Percentiles rank a stretch among this genome's conserved stretches.
phyloP scores from a whole-genome alignment of 2,329 filamentous ascomycete genomes.

The Paecilomyces niveus region DNA sequence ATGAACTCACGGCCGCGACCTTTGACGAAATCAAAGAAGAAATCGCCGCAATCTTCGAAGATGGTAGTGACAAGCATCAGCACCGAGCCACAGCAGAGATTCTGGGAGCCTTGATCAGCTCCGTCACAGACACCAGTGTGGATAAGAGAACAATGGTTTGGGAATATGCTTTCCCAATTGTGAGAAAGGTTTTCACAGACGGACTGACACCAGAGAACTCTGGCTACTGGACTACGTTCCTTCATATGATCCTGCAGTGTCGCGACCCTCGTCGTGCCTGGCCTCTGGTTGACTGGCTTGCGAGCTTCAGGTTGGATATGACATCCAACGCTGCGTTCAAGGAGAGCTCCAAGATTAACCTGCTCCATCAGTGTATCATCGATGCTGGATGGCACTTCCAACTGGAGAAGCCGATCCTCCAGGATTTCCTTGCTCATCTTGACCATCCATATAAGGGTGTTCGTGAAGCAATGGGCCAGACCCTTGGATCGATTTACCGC shows the following conservation, averaged over 20 bases:
- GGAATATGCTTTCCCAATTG: constrained; percentile 83
- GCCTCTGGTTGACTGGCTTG: constrained; percentile 76
- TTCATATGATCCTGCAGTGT: constrained; percentile 80
- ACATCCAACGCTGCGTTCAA: constrained; percentile 96
- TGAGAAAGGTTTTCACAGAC: constrained; percentile 80
- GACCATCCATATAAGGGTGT: constrained; percentile 98
- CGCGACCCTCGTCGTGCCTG: constrained; percentile 84
- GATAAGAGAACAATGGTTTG: constrained; percentile 71
- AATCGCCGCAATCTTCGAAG: constrained; percentile 69
- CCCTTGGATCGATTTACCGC: constrained; percentile 79
- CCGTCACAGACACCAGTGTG: constrained; percentile 68
- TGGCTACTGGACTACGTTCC: constrained; percentile 88
- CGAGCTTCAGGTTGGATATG: constrained; percentile 86
- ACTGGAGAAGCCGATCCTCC: constrained; percentile 74
- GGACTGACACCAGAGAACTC: constrained; percentile 91
- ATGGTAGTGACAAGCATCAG: constrained; percentile 95
- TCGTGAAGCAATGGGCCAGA: constrained; percentile 85
- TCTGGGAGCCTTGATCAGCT: constrained; percentile 73
- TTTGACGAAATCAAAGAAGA: constrained; percentile 86
- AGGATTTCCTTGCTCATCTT: constrained; percentile 83
- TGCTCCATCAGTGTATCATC: constrained; percentile 79
- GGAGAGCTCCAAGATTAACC: constrained; percentile 89
- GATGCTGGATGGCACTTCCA: constrained; percentile 97
- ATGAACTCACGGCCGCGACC: constrained; percentile 66
- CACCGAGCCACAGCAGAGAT: constrained; percentile 95